phyloP scores from a whole-genome alignment of 228 moss, liverwort and hornwort genomes.

The Sphagnum fallax region DNA sequence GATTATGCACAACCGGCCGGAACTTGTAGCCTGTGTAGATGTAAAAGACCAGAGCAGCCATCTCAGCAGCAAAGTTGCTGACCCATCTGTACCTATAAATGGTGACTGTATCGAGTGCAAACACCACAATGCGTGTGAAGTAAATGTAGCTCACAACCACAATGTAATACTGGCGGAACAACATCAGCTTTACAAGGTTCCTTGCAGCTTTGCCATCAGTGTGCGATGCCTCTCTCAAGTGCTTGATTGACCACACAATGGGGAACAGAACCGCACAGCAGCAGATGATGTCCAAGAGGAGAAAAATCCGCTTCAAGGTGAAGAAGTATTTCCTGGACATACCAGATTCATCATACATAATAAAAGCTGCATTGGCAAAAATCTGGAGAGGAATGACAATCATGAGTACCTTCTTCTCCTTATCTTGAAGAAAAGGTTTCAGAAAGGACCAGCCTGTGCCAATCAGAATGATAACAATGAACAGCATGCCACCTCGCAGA shows the following conservation, averaged over 20 bases:
- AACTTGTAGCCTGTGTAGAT: slow-evolving; percentile 96
- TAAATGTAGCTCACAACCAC: slow-evolving; percentile 98
- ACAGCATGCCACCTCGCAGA: slow-evolving; percentile 73
- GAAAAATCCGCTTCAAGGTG: slow-evolving; percentile 94
- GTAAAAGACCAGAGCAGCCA: slow-evolving; percentile 85
- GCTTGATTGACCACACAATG: slow-evolving; percentile 99
- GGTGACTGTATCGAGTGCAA: slow-evolving; percentile 79
- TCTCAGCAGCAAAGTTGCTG: slow-evolving; percentile 74
- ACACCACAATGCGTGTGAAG: slow-evolving; percentile 95
- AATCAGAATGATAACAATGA: slow-evolving; percentile 92
- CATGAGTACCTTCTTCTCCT: slow-evolving; percentile 97
- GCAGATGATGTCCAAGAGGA: slow-evolving; percentile 87
- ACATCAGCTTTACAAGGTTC: slow-evolving; percentile 83
- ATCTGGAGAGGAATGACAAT: slow-evolving; percentile 97
- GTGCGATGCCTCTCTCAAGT: slow-evolving; percentile 66
- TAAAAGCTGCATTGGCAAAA: slow-evolving; percentile 81
- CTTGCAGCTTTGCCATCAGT: slow-evolving; percentile 92
- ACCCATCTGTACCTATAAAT: slow-evolving; percentile 89
- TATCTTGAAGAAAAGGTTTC: slow-evolving; percentile 96
- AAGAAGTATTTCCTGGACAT: slow-evolving; percentile 83
- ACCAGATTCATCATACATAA: slow-evolving; percentile 83
- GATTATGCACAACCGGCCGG: slow-evolving; percentile 89
- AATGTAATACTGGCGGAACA: slow-evolving; percentile 98
- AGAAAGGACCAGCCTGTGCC: slow-evolving; percentile 98
- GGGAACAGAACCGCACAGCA: slow-evolving; percentile 94